Evolutionary conservation across 345 rosid genomes (phyloP).

Genomic region (Syzygium grande): DNA sequence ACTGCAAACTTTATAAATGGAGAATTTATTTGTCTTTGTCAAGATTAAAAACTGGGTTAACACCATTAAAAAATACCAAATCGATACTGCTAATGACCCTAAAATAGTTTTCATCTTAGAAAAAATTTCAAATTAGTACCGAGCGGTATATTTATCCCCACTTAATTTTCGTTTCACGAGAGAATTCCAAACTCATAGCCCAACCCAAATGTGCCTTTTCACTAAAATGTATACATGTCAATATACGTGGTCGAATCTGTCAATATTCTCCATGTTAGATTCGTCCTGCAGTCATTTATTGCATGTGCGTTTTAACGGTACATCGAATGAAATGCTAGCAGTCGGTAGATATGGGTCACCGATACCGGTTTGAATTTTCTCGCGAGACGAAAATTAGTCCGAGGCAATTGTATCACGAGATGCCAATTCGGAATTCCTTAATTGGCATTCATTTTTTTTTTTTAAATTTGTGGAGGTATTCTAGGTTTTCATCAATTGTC

Average conservation of each 20-base stretch:
- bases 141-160: background rate
- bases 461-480: background rate
- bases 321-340: background rate
- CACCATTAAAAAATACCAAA: background rate
- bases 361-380: too few species aligned
- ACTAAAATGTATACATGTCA: background rate
- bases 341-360: background rate
- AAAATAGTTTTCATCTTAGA: background rate
- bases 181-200: background rate
- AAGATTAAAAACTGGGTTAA: background rate
- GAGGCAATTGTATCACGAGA: background rate
- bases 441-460: too few species aligned
- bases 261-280: background rate
- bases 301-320: accelerated
- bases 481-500: background rate
- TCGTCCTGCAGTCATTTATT: background rate
- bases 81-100: background rate
- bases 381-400: too few species aligned
- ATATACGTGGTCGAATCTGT: background rate
- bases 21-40: background rate
- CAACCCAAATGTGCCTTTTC: background rate
- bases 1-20: background rate
- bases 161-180: background rate
- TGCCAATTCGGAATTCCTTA: background rate
- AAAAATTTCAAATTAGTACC: background rate